Conservation (phyloP, 768 basidiomycete species). For the Lepiota venenata region DNA sequence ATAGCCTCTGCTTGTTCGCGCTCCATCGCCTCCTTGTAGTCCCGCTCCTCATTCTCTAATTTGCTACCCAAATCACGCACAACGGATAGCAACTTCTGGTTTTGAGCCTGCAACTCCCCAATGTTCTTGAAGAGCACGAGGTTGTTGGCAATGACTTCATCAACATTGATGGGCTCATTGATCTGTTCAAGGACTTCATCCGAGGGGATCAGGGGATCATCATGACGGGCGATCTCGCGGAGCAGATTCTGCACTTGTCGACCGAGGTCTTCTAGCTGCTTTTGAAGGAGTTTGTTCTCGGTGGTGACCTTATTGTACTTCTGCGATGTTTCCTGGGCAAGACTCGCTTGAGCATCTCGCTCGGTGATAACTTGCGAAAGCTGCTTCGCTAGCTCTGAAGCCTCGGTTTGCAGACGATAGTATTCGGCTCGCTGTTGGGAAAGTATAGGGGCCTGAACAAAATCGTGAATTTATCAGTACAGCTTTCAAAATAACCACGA, state of each 20-base stretch:
- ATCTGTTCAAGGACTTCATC: constrained; percentile 57
- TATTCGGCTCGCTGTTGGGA: constrained; percentile 90
- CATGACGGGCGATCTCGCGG: constrained; percentile 75
- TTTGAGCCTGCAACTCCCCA: constrained; percentile 82
- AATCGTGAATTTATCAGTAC: constrained; percentile 1
- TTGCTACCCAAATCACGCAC: constrained; percentile 78
- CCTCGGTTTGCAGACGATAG: constrained; percentile 77
- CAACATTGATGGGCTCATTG: constrained; percentile 45
- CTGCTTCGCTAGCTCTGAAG: constrained; percentile 75
- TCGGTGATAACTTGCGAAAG: constrained; percentile 72
- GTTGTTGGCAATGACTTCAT: constrained; percentile 83
- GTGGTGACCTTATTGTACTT: constrained; percentile 54
- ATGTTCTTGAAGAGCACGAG: constrained; percentile 86
- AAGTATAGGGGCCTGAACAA: constrained; percentile 76
- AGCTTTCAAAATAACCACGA: background rate
- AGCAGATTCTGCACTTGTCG: constrained; percentile 80
- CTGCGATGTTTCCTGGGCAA: constrained; percentile 58
- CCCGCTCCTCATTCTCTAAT: constrained; percentile 83
- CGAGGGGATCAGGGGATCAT: constrained; percentile 78
- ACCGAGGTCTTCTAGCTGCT: constrained; percentile 79
- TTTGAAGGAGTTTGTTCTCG: constrained; percentile 67
- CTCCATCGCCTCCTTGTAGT: constrained; percentile 67
- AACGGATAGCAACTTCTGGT: constrained; percentile 83
- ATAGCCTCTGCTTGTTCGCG: constrained; percentile 78
- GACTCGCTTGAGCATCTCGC: constrained; percentile 59